Conservation (phyloP, 2,329 filamentous ascomycete genomes). For the Didymella pomorum region DNA sequence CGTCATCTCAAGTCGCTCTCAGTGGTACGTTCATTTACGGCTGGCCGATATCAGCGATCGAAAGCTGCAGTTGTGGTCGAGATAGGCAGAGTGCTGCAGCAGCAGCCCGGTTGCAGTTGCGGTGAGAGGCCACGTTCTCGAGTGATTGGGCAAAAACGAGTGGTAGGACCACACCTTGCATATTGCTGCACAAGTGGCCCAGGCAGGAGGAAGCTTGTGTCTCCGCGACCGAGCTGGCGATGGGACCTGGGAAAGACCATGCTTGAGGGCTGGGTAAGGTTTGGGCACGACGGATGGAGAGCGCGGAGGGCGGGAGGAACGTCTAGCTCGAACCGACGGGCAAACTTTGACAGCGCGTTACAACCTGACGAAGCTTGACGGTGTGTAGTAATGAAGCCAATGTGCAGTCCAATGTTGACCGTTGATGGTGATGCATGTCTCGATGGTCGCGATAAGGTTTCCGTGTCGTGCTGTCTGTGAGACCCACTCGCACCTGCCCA, state of each 20-base stretch:
- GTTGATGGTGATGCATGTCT: constrained; percentile 15
- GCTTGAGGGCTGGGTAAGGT: constrained; percentile 21
- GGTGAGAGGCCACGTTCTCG: constrained; percentile 49
- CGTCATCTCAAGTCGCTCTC: neutral
- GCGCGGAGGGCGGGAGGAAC: constrained; percentile 21
- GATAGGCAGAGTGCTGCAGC: constrained; percentile 24
- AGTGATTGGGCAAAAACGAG: constrained; percentile 46
- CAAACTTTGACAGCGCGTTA: constrained; percentile 13
- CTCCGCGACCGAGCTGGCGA: constrained; percentile 20
- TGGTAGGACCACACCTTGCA: constrained; percentile 17
- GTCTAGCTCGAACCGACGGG: constrained; percentile 19
- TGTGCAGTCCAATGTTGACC: neutral
- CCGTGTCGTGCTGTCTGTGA: constrained; percentile 6
- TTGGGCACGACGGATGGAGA: constrained; percentile 21
- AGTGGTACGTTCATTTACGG: constrained; percentile 3
- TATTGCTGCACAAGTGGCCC: constrained; percentile 22
- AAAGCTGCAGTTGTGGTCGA: constrained; percentile 25
- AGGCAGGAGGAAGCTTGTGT: constrained; percentile 22
- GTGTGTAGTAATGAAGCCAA: neutral
- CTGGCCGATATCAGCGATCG: constrained; percentile 15
- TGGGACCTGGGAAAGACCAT: constrained; percentile 15
- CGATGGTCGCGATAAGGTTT: constrained; percentile 16
- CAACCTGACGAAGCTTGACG: neutral
- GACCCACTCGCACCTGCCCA: constrained; percentile 20
- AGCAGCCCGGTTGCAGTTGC: constrained; percentile 27